Evolutionary conservation across 176 grass and related monocot genomes (phyloP).

Genomic region (Chloris gayana): DNA sequence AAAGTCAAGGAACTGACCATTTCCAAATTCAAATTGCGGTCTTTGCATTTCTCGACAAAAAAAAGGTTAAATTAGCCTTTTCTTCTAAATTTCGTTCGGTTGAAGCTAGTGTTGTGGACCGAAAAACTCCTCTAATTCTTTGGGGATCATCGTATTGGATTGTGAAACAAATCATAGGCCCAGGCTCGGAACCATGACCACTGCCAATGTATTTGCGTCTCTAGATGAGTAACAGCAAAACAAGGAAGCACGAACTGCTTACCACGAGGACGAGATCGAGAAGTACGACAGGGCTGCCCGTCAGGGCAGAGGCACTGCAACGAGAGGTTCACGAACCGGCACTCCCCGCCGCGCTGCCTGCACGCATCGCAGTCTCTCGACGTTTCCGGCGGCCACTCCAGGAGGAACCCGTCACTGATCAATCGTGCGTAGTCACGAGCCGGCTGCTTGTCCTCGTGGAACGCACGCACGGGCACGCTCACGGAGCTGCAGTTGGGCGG

Average conservation of each 20-base stretch:
- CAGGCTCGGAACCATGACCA: too few species aligned
- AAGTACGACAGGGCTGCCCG: not conserved
- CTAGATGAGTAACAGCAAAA: not conserved
- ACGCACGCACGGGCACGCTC: slow-evolving; percentile 35
- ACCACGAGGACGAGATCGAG: not conserved
- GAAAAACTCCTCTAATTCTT: too few species aligned
- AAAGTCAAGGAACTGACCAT: not conserved
- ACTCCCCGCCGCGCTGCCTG: slow-evolving; percentile 30
- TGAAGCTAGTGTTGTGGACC: not conserved
- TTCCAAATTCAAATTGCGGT: not conserved
- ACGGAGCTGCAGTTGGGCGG: not conserved
- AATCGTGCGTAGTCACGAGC: not conserved
- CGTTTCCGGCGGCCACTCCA: not conserved
- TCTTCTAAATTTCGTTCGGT: not conserved
- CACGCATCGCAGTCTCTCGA: slow-evolving; percentile 24
- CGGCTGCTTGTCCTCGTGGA: not conserved
- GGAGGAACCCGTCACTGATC: slow-evolving; percentile 43
- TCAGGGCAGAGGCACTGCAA: slow-evolving; percentile 56
- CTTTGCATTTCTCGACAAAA: too few species aligned
- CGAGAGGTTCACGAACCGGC: slow-evolving; percentile 16
- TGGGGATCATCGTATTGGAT: not conserved
- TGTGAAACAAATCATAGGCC: too few species aligned
- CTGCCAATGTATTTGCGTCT: not conserved
- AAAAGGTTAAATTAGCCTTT: too few species aligned
- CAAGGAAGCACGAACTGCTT: not conserved